Evolutionary conservation across 2,329 filamentous ascomycete species (phyloP), one percentile per base, ranked within the genome.

Genomic region (Ophiostoma triangulosporum): DNA sequence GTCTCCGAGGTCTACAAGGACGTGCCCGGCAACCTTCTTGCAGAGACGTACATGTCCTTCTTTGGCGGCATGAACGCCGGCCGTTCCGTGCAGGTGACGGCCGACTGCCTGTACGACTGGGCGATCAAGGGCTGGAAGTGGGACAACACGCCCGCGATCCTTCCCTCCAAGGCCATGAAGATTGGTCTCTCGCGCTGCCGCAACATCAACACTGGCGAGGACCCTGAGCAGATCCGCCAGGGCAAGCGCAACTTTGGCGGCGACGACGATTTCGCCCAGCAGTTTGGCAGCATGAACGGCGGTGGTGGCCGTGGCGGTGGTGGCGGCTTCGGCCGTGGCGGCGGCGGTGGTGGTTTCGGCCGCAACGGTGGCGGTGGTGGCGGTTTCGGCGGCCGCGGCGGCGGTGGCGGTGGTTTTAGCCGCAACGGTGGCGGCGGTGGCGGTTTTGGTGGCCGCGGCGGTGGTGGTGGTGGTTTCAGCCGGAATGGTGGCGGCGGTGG

Each of bases 81-180:
- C 57, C 68, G 33, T 69, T 72, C 62, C 49, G 63, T 64, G 33
- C 61, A 66, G 14, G 61, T 64, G 2, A 59, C 75, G 7, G 68
- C 80, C 17, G 60, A 71, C 3, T 68, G 73, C 20, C 65, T 83
- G 57, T 82, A 82, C 63, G 63, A 69, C n/a, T 76, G 79, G 70
- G 67, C 69, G 48, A 61, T 63, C 20, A 62, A 69, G 15, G 76
- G 71, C 20, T 77, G 77, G 71, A 77, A 78, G 38, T 72, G 75
- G 70, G 51, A 64, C 0, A 56, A 72, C 48, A 70, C 74, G 6
- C 81, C 81, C 1, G 36, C 50, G 3, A 52, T 60, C 3, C 36
- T 20, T 29, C 1, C 0, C 1, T 56, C 56, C 2, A 58, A 77
- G 12, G 51, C 58, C 8, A 9, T 8, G 14, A 35, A 38, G 36